These are phyloP conservation scores for Mucor saturninus DNA, from an alignment of 371 early-diverging fungal species.

Conservation along the genomic window DNA sequence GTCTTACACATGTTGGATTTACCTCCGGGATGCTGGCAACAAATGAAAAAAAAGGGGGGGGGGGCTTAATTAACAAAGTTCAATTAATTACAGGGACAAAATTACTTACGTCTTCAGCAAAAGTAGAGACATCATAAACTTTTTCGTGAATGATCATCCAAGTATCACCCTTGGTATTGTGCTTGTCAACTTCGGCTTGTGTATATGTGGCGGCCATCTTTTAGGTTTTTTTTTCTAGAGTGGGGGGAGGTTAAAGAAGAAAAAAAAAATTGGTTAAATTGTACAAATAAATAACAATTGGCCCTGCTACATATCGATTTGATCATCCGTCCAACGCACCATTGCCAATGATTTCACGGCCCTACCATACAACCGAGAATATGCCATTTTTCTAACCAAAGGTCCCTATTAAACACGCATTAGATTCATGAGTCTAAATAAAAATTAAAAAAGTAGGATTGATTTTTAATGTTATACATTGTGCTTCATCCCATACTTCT, in stretches of 20 bases:
- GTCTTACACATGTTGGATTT: constrained; percentile 31
- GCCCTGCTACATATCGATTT: too few relatives aligned
- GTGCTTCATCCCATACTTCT: too few relatives aligned
- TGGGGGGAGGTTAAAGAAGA: not conserved
- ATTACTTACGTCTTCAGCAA: constrained; percentile 66
- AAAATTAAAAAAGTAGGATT: too few relatives aligned
- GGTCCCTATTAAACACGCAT: too few relatives aligned
- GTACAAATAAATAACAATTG: not conserved
- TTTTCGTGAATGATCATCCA: constrained; percentile 80
- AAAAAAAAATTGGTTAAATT: not conserved
- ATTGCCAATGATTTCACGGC: too few relatives aligned
- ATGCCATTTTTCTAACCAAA: too few relatives aligned
- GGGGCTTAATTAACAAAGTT: not conserved
- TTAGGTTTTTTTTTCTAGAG: not conserved
- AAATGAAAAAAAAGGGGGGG: not conserved
- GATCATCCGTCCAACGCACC: too few relatives aligned
- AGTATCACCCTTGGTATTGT: constrained; percentile 59
- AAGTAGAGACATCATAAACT: constrained; percentile 84
- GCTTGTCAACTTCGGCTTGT: constrained; percentile 59
- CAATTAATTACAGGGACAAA: not conserved
- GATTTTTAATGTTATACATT: too few relatives aligned
- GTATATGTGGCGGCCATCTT: constrained; percentile 12
- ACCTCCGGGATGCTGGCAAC: constrained; percentile 53
- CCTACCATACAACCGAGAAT: too few relatives aligned
- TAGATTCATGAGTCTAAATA: too few relatives aligned